These are phyloP conservation scores for Talinum fruticosum DNA, from an alignment of 148 eudicot species.

Conservation along the genomic window DNA sequence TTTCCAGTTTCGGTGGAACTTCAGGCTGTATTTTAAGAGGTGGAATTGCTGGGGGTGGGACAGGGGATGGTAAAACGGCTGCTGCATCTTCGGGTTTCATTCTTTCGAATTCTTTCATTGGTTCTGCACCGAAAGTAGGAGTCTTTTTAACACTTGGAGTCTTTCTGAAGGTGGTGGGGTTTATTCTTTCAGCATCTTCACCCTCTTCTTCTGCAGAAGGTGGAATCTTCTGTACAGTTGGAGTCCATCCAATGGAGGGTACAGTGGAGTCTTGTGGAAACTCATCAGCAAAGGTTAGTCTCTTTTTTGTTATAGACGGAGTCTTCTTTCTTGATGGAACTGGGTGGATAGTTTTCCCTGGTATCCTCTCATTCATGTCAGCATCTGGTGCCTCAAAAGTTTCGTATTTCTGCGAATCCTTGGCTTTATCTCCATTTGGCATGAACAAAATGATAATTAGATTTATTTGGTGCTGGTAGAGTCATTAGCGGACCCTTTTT, in stretches of 20 bases:
- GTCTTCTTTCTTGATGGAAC: constrained; percentile 41
- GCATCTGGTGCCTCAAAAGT: constrained; percentile 10
- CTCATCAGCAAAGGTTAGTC: constrained; percentile 31
- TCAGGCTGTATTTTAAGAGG: constrained; percentile 26
- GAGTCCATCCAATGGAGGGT: neutral
- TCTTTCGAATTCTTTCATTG: constrained; percentile 14
- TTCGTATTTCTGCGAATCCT: constrained; percentile 19
- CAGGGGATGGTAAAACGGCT: constrained; percentile 29
- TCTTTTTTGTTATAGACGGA: constrained; percentile 31
- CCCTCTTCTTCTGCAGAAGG: constrained; percentile 6
- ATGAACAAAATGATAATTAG: neutral
- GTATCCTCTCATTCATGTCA: constrained; percentile 26
- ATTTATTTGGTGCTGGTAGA: neutral
- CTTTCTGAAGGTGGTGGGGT: constrained; percentile 8
- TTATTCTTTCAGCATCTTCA: constrained; percentile 14
- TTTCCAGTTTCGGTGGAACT: constrained; percentile 31
- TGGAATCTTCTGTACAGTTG: neutral
- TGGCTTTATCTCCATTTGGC: constrained; percentile 30
- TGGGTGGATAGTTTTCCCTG: constrained; percentile 42
- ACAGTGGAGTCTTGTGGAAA: constrained; percentile 14
- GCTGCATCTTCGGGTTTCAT: constrained; percentile 24
- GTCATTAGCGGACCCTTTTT: neutral
- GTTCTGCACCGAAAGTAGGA: constrained; percentile 36
- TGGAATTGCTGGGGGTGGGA: constrained; percentile 35
- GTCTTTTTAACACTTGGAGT: constrained; percentile 16